A percentile compares a stretch with the other conserved stretches of the same genome.
Conservation (phyloP, 352 stramenopile genomes). For the Albugo laibachii region DNA sequence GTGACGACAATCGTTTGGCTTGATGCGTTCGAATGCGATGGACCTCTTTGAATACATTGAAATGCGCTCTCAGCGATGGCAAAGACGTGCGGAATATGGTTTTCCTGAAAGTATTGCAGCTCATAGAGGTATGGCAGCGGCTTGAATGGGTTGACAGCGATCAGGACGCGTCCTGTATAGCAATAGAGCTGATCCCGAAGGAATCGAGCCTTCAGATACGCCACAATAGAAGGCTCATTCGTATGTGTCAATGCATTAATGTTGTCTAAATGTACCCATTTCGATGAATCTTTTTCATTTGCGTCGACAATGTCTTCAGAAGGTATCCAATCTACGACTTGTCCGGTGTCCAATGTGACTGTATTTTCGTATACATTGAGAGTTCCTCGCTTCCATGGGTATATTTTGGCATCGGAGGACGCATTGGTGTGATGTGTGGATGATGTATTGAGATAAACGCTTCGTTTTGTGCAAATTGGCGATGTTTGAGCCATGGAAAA, state of each 20-base stretch:
- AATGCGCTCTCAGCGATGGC: conserved; percentile 11
- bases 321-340: too few relatives aligned
- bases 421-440: too few relatives aligned
- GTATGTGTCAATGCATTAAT: conserved; percentile 53
- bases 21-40: neutral
- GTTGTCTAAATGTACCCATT: conserved; percentile 41
- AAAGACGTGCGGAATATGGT: conserved; percentile 9
- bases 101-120: conserved; percentile 2
- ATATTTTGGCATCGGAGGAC: too few relatives aligned
- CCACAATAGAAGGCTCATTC: conserved; percentile 60
- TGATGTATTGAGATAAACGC: too few relatives aligned
- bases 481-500: too few relatives aligned
- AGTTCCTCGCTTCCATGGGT: too few relatives aligned
- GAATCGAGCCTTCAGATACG: conserved; percentile 60
- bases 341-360: too few relatives aligned
- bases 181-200: conserved; percentile 13
- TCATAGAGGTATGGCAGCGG: conserved; percentile 3
- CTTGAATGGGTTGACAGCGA: conserved; percentile 12
- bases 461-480: too few relatives aligned
- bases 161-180: conserved; percentile 7
- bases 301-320: too few relatives aligned
- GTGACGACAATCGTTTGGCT: conserved; percentile 12
- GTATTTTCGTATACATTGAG: too few relatives aligned
- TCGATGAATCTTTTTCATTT: conserved; percentile 4
- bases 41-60: neutral